Base-by-base conservation (phyloP, 805 yeast genomes). In the Yarrowia porcina region DNA sequence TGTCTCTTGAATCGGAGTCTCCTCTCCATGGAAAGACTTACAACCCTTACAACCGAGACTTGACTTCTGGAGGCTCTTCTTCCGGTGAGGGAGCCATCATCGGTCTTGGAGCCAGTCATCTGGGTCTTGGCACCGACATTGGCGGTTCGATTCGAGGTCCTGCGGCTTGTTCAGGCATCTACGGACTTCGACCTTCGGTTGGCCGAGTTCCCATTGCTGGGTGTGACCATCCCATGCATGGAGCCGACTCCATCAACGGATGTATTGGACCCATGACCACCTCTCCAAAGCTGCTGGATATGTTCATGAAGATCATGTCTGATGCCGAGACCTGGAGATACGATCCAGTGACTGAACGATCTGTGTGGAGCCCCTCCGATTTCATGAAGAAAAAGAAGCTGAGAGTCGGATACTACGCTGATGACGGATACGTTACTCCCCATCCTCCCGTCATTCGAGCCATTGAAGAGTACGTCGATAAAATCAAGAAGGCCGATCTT, bases 221-320 rank as follows among this genome's bases (percentile, higher is more conserved):
- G 45, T 77, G 82, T 32, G 77, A 83, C 27, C 74, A 81, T 10
- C 85, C 84, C 65, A 78, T 77, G 59, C 64, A 44, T 27, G 89
- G 89, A 49, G 87, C 83, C 71, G 90, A 87, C 71, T 78, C 86
- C 32, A 83, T 87, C 64, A 80, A 79, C 38, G 83, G 86, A 10
- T 86, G 84, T 25, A 79, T 80, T 47, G 92, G 92, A 20, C 92
- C 92, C 41, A 71, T 87, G 74, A 79, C 88, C 4, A 79, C 86
- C 67, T 73, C 82, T 3, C 75, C 84, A 52, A 87, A 83, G 5
- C 92, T 87, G 73, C 73, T 88, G 65, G 90, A 86, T 12, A 74
- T 83, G 62, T 85, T 85, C 76, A 86, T 86, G 90, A 78, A 82
- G 64, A 33, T 62, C n/a, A 39, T 63, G 20, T 42, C 67, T 5